Base-by-base conservation (phyloP, 2,329 filamentous ascomycete species). In the Dichotomopilus funicola region DNA sequence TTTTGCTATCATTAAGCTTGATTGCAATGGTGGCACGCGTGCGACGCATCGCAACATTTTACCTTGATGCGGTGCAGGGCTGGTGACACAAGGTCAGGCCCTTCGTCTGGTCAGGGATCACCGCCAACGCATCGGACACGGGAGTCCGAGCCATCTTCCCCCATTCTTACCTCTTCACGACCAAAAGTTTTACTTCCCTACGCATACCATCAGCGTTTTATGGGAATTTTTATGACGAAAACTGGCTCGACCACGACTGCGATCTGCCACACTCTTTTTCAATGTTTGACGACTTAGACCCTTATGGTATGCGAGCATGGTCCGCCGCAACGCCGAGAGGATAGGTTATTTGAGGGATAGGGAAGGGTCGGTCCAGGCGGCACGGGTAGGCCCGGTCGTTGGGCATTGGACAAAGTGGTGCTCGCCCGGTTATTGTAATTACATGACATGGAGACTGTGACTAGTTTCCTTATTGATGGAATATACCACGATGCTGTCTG, bases 171-270 rank as follows among this genome's bases (percentile, higher is more conserved):
- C 46, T 41, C 34, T 55, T 59, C 13, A 60, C 40, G 59, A 61
- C 52, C 38, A 59, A 58, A 56, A 56, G 55, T 48, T 51, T 41
- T 52, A 27, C 35, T 53, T 41, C 44, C 53, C 35, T 35, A 35
- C 38, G 40, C 45, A 49, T 45, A 37, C 45, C 10, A 47, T 53
- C 38, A 47, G 53, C 53, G 55, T 58, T 44, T 56, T 27, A 36
- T 37, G 10, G 55, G 51, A 52, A 48, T 49, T 49, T 55, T 54
- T 54, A 56, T 37, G 54, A 45, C 52, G 19, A 27, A 27, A 27
- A 27, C 19, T 11, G 51, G 52, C 36, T 47, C 19, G 38, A 48
- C 53, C 44, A 48, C 38, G 47, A 55, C 43, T 40, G 38, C 34
- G 47, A 41, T 55, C 41, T 36, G 37, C 49, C 37, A 37, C 45